Evolutionary conservation across 2,329 filamentous ascomycete species (phyloP).

Genomic region (Didymella pomorum): DNA sequence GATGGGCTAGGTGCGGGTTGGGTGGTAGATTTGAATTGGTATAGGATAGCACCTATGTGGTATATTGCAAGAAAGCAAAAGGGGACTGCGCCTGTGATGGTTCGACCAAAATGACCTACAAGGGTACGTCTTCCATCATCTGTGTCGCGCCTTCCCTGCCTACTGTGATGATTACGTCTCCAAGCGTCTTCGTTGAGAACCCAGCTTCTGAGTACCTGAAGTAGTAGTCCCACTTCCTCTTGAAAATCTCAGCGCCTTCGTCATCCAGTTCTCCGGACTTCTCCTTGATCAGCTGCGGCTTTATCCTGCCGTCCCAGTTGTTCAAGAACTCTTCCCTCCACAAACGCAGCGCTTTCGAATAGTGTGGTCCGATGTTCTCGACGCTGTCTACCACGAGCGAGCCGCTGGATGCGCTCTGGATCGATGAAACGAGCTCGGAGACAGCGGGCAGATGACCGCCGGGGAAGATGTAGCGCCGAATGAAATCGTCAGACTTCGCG

Average conservation of each 20-base stretch:
- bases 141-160: conserved; percentile 70
- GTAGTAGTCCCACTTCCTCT: conserved; percentile 79
- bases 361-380: conserved; percentile 78
- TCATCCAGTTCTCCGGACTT: conserved; percentile 68
- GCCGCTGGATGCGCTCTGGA: conserved; percentile 67
- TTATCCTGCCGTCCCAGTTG: conserved; percentile 69
- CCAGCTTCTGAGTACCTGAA: conserved; percentile 79
- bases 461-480: conserved; percentile 79
- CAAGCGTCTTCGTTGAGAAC: conserved; percentile 74
- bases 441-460: conserved; percentile 76
- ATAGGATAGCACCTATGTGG: conserved; percentile 15
- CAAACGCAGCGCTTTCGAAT: conserved; percentile 71
- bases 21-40: conserved; percentile 1
- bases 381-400: conserved; percentile 71
- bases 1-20: not conserved
- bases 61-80: conserved; percentile 10
- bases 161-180: conserved; percentile 76
- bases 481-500: conserved; percentile 73
- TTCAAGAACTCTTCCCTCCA: conserved; percentile 73
- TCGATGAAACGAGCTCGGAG: conserved; percentile 70
- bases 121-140: conserved; percentile 74
- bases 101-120: conserved; percentile 49
- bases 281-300: conserved; percentile 65
- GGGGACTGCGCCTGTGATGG: not conserved
- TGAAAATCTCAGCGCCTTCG: conserved; percentile 72